Evolutionary conservation across 306 rosid species (phyloP).

Genomic region (Glycine soja): DNA sequence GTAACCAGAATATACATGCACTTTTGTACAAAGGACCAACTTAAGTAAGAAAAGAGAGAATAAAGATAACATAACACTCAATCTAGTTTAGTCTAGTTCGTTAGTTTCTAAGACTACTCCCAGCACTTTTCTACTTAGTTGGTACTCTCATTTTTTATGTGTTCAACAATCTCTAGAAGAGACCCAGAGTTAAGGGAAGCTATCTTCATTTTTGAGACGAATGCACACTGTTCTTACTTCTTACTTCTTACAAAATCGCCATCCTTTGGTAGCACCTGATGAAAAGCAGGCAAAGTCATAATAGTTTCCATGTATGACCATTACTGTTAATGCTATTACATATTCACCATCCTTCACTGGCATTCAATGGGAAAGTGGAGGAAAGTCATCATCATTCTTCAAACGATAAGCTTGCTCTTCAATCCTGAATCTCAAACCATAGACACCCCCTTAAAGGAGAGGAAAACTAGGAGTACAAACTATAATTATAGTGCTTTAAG

Average conservation of each 20-base stretch:
- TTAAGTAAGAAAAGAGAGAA: slow-evolving; percentile 45
- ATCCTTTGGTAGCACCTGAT: slow-evolving; percentile 54
- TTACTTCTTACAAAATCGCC: slow-evolving; percentile 57
- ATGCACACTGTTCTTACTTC: slow-evolving; percentile 56
- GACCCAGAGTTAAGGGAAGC: slow-evolving; percentile 53
- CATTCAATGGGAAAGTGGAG: slow-evolving; percentile 63
- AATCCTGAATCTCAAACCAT: slow-evolving; percentile 68
- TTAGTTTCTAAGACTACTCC: slow-evolving; percentile 58
- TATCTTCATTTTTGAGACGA: slow-evolving; percentile 52
- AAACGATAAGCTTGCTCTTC: slow-evolving; percentile 57
- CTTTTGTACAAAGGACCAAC: slow-evolving; percentile 52
- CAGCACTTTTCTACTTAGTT: slow-evolving; percentile 49
- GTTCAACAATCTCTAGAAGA: slow-evolving; percentile 42
- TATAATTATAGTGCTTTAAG: slow-evolving; percentile 51
- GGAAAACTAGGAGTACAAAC: slow-evolving; percentile 50
- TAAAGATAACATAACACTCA: slow-evolving; percentile 40
- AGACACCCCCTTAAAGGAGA: slow-evolving; percentile 54
- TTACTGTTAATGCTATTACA: slow-evolving; percentile 55
- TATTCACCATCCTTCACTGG: slow-evolving; percentile 55
- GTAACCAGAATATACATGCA: slow-evolving; percentile 55
- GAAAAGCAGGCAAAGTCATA: slow-evolving; percentile 57
- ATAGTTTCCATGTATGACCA: slow-evolving; percentile 56
- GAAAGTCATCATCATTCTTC: slow-evolving; percentile 68
- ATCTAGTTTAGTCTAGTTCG: slow-evolving; percentile 53
- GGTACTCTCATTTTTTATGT: slow-evolving; percentile 50